Percentiles rank a stretch among this genome's conserved stretches.
These are phyloP conservation scores for Claviceps quebecensis DNA, from an alignment of 2,329 filamentous ascomycete genomes.

Conservation along the genomic window DNA sequence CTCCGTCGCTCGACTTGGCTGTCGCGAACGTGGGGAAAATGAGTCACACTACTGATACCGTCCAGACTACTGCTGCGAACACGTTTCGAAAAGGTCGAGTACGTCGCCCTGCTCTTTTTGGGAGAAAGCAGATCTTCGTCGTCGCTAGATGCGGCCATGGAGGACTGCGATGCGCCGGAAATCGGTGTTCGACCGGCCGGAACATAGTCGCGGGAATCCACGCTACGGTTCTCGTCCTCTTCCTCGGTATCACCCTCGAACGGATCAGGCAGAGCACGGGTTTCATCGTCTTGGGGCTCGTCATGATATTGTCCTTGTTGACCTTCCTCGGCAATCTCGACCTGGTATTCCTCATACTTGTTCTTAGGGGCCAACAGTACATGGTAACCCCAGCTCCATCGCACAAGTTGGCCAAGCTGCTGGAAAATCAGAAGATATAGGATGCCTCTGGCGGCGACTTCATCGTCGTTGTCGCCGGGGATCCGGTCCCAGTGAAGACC, in stretches of 20 bases:
- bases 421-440: slow-evolving; percentile 95
- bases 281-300: slow-evolving; percentile 27
- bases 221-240: slow-evolving; percentile 21
- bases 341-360: slow-evolving; percentile 51
- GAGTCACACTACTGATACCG: slow-evolving; percentile 37
- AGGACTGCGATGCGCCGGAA: slow-evolving; percentile 33
- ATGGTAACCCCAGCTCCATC: slow-evolving; percentile 98
- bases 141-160: slow-evolving; percentile 34
- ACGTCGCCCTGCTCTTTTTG: slow-evolving; percentile 18
- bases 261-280: slow-evolving; percentile 27
- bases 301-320: slow-evolving; percentile 38
- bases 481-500: slow-evolving; percentile 90
- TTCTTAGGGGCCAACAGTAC: slow-evolving; percentile 79
- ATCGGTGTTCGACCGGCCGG: slow-evolving; percentile 44
- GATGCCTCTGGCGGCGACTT: slow-evolving; percentile 86
- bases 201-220: slow-evolving; percentile 35
- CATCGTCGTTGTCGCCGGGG: slow-evolving; percentile 84
- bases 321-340: slow-evolving; percentile 41
- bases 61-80: slow-evolving; percentile 17
- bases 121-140: slow-evolving; percentile 21
- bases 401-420: slow-evolving; percentile 84
- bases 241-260: slow-evolving; percentile 25
- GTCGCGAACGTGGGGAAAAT: slow-evolving; percentile 44
- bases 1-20: slow-evolving; percentile 24
- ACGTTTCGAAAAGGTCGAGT: slow-evolving; percentile 12